Conservation (phyloP, 768 basidiomycete genomes). For the Leccinum variicolor region DNA sequence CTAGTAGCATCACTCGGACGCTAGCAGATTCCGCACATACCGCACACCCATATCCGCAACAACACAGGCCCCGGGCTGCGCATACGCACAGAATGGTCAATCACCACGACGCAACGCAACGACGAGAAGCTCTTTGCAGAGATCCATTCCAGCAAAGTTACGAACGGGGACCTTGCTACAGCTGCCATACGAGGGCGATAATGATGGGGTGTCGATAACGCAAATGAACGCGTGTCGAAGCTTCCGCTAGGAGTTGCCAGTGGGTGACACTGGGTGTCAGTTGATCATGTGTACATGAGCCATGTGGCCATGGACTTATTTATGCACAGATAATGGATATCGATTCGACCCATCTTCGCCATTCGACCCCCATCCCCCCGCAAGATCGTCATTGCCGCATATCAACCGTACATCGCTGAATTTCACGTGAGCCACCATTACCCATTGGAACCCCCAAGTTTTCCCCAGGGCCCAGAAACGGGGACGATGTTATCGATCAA, state of each 20-base stretch:
- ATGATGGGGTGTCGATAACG: background rate
- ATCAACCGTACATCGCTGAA: too few relatives aligned
- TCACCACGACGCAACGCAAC: background rate
- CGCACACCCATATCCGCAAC: background rate
- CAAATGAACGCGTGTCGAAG: background rate
- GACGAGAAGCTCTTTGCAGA: background rate
- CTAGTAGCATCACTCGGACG: background rate
- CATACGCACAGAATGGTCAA: background rate
- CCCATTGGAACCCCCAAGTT: background rate
- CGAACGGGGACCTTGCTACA: background rate
- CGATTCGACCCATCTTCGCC: background rate
- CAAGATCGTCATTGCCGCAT: background rate
- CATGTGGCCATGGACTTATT: background rate
- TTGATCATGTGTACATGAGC: background rate
- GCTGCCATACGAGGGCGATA: background rate
- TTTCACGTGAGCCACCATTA: background rate
- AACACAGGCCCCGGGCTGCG: background rate
- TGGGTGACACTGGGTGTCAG: too few relatives aligned
- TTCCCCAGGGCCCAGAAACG: background rate
- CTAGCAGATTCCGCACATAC: background rate
- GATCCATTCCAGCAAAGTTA: background rate
- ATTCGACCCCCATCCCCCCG: background rate
- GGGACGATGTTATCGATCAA: background rate
- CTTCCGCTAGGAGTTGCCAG: too few relatives aligned
- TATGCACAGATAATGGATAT: background rate